Base-by-base conservation (phyloP, 192 early-diverging fungal genomes). In the Lobulomyces angularis region DNA sequence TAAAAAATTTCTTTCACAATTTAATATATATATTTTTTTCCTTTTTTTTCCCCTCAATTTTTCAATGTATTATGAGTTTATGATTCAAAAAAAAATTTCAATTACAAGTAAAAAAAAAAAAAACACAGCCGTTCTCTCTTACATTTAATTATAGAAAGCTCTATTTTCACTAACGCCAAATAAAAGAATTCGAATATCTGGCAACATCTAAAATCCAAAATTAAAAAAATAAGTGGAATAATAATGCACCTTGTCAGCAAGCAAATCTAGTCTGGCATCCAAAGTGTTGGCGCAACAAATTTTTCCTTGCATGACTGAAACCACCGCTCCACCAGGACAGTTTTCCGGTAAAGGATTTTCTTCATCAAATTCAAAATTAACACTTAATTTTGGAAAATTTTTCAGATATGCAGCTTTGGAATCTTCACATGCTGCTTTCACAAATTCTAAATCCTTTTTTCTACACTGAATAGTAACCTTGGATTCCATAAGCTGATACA, bases 211-310 rank as follows among this genome's bases (percentile, higher is more conserved):
- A 9, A 33, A 39, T 18, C 24, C 22, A 35, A 32, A 34, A 22
- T 18, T 33, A 56, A 26, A 7, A 8, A 6, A 14, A 6, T 22
- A 56, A 45, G 1, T 4, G 35, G 18, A 11, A 4, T 26, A 35
- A 2, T 2, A 52, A 44, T 3, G 3, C 8, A 82, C 84, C 48
- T 67, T 57, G 49, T 97, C 86, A 36, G 75, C 68, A 22, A 82
- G 66, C 45, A 95, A 69, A 8, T 78, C 80, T 46, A 98, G 61
- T 28, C 94, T 77, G n/a, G 82, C 71, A 58, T 87, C 86, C 41
- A 92, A 67, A 19, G 92, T 93, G 66, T 96, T 98, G 56, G 80
- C 69, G 33, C 88, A 74, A 25, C 67, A 67, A 52, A 93, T 90
- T 28, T 80, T 72, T 33, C 85, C 86, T 32, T 80, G 69, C 41